Conservation (phyloP, 768 basidiomycete species). For the Psilocybe subaeruginosa region DNA sequence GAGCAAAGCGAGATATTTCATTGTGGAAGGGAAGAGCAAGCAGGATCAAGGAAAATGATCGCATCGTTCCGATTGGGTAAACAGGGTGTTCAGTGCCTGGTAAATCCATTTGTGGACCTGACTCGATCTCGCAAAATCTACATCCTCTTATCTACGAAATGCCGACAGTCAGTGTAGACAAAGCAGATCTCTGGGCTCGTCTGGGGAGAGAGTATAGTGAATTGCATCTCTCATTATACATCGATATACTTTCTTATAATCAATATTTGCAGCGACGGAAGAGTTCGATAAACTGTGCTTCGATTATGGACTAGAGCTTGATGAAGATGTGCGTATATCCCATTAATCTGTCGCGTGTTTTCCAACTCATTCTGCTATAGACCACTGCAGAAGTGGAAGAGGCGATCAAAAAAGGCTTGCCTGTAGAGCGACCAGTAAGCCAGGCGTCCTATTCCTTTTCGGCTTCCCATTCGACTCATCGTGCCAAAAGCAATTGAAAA, state of each 20-base stretch:
- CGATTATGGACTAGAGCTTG: slow-evolving; percentile 96
- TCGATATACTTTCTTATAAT: slow-evolving; percentile 18
- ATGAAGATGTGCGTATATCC: slow-evolving; percentile 82
- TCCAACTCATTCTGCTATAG: slow-evolving; percentile 39
- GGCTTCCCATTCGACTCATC: slow-evolving; percentile 4
- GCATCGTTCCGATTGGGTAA: slow-evolving; percentile 17
- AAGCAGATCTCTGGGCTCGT: slow-evolving; percentile 89
- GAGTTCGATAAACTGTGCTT: slow-evolving; percentile 96
- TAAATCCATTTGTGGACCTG: slow-evolving; percentile 24
- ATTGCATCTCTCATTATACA: slow-evolving; percentile 18
- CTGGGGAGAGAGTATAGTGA: slow-evolving; percentile 84
- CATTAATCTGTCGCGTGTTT: neutral
- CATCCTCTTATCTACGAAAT: slow-evolving; percentile 39
- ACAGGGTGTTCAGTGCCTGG: slow-evolving; percentile 11
- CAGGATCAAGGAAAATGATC: slow-evolving; percentile 17
- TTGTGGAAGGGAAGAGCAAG: slow-evolving; percentile 29
- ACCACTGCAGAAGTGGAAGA: slow-evolving; percentile 89
- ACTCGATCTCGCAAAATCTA: slow-evolving; percentile 29
- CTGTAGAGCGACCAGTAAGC: slow-evolving; percentile 81
- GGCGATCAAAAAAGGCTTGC: slow-evolving; percentile 80
- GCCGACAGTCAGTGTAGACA: slow-evolving; percentile 97
- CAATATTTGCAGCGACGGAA: slow-evolving; percentile 67
- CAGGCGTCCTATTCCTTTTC: neutral
- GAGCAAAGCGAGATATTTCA: slow-evolving; percentile 94
- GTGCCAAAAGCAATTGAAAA: slow-evolving; percentile 84